Percentiles rank a stretch among this genome's conserved stretches.
Conservation (phyloP, 2,329 filamentous ascomycete species). For the Pseudocercospora fijiensis region DNA sequence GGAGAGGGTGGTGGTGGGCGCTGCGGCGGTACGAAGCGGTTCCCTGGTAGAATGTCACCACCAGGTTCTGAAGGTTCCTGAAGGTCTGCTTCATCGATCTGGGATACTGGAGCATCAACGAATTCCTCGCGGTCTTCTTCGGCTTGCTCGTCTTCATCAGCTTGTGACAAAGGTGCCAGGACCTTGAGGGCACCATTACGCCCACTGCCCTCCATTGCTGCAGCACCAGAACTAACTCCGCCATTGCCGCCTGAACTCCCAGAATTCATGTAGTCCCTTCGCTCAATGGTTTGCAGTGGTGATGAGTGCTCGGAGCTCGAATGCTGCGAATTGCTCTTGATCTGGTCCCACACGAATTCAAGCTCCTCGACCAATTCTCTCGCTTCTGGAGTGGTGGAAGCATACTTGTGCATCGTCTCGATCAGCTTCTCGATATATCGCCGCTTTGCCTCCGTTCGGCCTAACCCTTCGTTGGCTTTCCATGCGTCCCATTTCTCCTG, state of each 20-base stretch:
- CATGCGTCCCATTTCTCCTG: constrained; percentile 72
- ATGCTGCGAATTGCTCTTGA: constrained; percentile 66
- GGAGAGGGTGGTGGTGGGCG: constrained; percentile 13
- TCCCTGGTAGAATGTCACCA: constrained; percentile 12
- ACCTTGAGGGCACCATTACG: constrained; percentile 49
- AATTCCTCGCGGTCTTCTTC: constrained; percentile 48
- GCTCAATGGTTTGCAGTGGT: constrained; percentile 36
- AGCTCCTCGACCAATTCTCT: constrained; percentile 86
- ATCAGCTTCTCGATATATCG: constrained; percentile 92
- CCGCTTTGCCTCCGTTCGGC: constrained; percentile 88
- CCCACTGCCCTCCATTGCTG: constrained; percentile 29
- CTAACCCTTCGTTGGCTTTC: constrained; percentile 81
- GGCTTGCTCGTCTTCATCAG: constrained; percentile 40
- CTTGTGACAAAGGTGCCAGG: constrained; percentile 82
- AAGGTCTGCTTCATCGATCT: constrained; percentile 42
- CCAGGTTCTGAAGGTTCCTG: constrained; percentile 24
- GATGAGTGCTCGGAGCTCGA: constrained; percentile 34
- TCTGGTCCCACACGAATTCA: constrained; percentile 99
- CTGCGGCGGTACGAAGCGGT: constrained; percentile 19
- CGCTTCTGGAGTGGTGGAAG: constrained; percentile 78
- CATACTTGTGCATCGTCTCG: constrained; percentile 94
- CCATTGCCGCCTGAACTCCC: constrained; percentile 29
- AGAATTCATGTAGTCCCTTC: constrained; percentile 36
- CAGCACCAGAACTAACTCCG: constrained; percentile 31
- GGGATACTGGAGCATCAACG: constrained; percentile 50